Evolutionary conservation across 2,329 filamentous ascomycete genomes (phyloP).

Genomic region (Colletotrichum sansevieriae): DNA sequence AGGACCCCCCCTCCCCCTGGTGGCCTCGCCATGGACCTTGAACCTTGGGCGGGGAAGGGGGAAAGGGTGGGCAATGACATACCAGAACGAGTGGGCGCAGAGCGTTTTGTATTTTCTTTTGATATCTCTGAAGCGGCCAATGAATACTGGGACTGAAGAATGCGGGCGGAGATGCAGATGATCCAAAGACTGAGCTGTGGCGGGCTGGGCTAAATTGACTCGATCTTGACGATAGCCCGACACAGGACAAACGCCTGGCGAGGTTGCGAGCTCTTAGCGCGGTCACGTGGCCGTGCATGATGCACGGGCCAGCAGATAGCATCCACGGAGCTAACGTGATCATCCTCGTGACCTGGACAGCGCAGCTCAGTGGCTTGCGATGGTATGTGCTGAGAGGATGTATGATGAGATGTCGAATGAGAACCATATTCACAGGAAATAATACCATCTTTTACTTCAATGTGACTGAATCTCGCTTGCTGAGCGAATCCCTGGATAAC

Average conservation of each 20-base stretch:
- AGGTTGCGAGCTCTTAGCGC: slow-evolving; percentile 42
- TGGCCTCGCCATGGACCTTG: slow-evolving; percentile 21
- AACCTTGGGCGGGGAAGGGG: slow-evolving; percentile 32
- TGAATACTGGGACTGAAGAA: slow-evolving; percentile 56
- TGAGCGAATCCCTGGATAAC: too few relatives aligned
- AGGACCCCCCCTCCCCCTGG: slow-evolving; percentile 7
- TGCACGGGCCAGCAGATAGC: slow-evolving; percentile 20
- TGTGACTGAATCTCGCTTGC: too few relatives aligned
- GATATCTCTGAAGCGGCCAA: slow-evolving; percentile 54
- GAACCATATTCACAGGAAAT: too few relatives aligned
- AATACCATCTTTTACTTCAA: too few relatives aligned
- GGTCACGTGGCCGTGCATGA: slow-evolving; percentile 36
- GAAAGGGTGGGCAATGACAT: slow-evolving; percentile 45
- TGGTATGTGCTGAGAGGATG: background rate
- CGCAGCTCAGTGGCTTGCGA: background rate
- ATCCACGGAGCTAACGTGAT: slow-evolving; percentile 19
- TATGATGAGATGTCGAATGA: background rate
- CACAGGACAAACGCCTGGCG: slow-evolving; percentile 38
- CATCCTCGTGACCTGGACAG: slow-evolving; percentile 13
- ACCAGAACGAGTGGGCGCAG: slow-evolving; percentile 53
- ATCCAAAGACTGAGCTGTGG: slow-evolving; percentile 42
- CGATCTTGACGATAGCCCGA: slow-evolving; percentile 38
- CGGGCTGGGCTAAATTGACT: slow-evolving; percentile 36
- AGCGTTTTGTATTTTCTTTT: slow-evolving; percentile 39
- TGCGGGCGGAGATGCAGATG: slow-evolving; percentile 51